Base-by-base conservation (phyloP, 306 rosid genomes). In the Mimosa pudica region DNA sequence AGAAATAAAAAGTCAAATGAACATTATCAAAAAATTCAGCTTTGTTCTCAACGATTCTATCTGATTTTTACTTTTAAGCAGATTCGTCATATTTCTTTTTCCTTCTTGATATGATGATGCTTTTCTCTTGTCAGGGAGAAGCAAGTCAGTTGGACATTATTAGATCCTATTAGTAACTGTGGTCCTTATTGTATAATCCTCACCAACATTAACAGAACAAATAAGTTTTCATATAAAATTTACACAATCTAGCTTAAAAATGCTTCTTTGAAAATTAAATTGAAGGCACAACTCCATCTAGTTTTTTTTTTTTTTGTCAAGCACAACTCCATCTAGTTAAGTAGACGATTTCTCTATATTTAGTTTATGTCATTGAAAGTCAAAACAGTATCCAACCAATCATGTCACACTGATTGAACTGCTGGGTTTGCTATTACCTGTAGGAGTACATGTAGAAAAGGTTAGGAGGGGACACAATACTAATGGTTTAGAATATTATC, bases 1-100 rank as follows among this genome's bases (percentile, higher is more conserved):
- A 6, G 7, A 24, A 20, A 12, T 24, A 38, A 16, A 71, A 54
- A 58, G 74, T 32, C 13, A 51, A 72, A 71, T 51, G 77, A 5
- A 38, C 3, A 38, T 38, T 2, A 63, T 76, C 51, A 32, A 48
- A 71, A 41, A 71, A 77, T 54, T 73, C n/a, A 61, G 38, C 72
- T 4, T 20, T 13, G 64, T 10, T 35, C 63, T 8, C 4, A 38
- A 46, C 10, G 58, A 38, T 2, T 38, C 38, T 18, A 45, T 44
- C 12, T 45, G n/a, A 20, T 70, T 45, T 45, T 69, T 69, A 18
- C 30, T 18, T 46, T 24, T 18, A 20, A 70, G 3, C 42, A 46
- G 38, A 49, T 1, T 2, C n/a, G n/a, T 48, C 20, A 30, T 47
- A 12, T 71, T 48, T 47, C 61, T 71, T 71, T 46, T 35, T 36